A percentile compares a stretch with the other conserved stretches of the same genome.
These are phyloP conservation scores for Singerocomus rubriflavus DNA, from an alignment of 1,284 basidiomycete species.

Conservation along the genomic window DNA sequence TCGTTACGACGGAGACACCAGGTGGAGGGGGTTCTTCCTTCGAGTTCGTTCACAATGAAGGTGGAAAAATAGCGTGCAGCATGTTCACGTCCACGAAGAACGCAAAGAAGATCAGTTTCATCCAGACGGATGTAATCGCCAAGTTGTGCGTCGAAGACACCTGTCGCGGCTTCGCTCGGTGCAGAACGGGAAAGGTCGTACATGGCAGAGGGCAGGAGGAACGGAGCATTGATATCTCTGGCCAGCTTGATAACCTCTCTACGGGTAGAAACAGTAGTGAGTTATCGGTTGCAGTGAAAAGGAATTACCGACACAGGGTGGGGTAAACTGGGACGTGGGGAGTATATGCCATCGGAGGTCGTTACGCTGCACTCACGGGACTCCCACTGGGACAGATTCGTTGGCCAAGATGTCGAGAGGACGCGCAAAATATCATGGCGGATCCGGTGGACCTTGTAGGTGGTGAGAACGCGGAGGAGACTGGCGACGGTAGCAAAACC, in stretches of 20 bases:
- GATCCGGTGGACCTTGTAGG: slow-evolving; percentile 55
- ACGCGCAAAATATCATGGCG: slow-evolving; percentile 52
- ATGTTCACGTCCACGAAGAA: slow-evolving; percentile 66
- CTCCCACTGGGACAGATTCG: slow-evolving; percentile 58
- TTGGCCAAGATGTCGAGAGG: slow-evolving; percentile 55
- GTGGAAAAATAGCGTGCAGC: slow-evolving; percentile 69
- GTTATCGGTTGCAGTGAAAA: slow-evolving; percentile 7
- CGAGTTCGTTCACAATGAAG: slow-evolving; percentile 67
- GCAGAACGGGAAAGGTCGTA: slow-evolving; percentile 50
- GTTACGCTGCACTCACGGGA: slow-evolving; percentile 53
- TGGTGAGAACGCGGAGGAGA: slow-evolving; percentile 59
- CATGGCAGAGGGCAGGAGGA: slow-evolving; percentile 48
- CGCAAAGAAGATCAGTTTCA: slow-evolving; percentile 50
- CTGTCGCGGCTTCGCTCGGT: slow-evolving; percentile 41
- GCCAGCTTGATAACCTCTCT: slow-evolving; percentile 47
- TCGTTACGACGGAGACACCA: slow-evolving; percentile 50
- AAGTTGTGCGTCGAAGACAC: slow-evolving; percentile 28
- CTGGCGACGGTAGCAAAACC: slow-evolving; percentile 51
- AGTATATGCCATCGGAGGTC: slow-evolving; percentile 47
- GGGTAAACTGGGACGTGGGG: slow-evolving; percentile 50
- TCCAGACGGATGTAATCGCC: slow-evolving; percentile 38
- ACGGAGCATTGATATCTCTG: slow-evolving; percentile 35
- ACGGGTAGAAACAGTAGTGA: slow-evolving; percentile 21
- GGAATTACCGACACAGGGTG: slow-evolving; percentile 56
- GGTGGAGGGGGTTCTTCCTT: slow-evolving; percentile 52